Base-by-base conservation (phyloP, 2,329 filamentous ascomycete species). In the Ophiostoma australiae region DNA sequence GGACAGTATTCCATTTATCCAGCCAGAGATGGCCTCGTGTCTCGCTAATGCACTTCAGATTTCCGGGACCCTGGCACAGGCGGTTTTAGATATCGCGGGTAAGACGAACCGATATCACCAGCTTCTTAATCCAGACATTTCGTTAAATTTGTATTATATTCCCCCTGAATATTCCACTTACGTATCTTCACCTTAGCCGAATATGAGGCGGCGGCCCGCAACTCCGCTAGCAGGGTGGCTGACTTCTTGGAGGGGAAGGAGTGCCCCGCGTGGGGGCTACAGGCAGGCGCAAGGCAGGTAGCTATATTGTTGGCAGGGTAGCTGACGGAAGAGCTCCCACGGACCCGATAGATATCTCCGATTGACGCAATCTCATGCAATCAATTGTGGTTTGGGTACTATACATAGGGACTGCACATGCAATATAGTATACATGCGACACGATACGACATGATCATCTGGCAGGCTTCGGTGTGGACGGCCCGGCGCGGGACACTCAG, bases 131-230 rank as follows among this genome's bases (percentile, higher is more conserved):
- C 5, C 52, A 11, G 23, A 58, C 17, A 27, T 23, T 23, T n/a
- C 27, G n/a, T 23, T 7, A 6, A 23, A 3, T 58, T 27, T 58
- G 17, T 27, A 58, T 58, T 27, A 2, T 5, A 58, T 58, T 13
- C 13, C 27, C 27, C 52, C 4, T 23, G 4, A 58, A 58, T 13
- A 11, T 27, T 27, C 8, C 10, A 4, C 52, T 23, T 55, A 33
- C 10, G 35, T 35, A 39, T 66, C 37, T 48, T 37, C 37, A 52
- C 35, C 67, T 39, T 27, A 44, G 66, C 69, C 71, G 71, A 72
- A 63, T 58, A 67, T 72, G 68, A 55, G 72, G 70, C 72, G 72
- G 44, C 72, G 72, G 72, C 52, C 72, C 72, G 72, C 27, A 52
- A 70, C 68, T 73, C 72, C 72, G 72, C 41, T 55, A 70, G 58